These are phyloP conservation scores for Aspergillus cavernicola DNA, from an alignment of 495 filamentous ascomycete genomes.

Conservation along the genomic window DNA sequence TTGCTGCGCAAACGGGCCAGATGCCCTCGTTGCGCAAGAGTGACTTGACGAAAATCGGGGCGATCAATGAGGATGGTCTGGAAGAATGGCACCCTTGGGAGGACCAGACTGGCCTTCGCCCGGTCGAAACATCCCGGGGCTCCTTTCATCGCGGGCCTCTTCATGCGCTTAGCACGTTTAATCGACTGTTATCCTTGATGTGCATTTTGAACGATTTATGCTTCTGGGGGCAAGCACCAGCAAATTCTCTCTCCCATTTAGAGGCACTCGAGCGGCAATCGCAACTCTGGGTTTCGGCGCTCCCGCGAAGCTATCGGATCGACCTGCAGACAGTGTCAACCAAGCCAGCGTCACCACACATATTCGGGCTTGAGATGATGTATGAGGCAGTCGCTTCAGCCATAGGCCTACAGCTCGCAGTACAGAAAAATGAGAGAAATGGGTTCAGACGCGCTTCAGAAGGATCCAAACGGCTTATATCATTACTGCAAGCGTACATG, in stretches of 20 bases:
- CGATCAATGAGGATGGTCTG: slow-evolving; percentile 56
- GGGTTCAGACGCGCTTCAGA: slow-evolving; percentile 25
- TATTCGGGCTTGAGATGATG: slow-evolving; percentile 39
- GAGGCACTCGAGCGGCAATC: slow-evolving; percentile 36
- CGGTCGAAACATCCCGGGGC: slow-evolving; percentile 29
- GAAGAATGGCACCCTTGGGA: slow-evolving; percentile 73
- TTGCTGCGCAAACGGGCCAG: slow-evolving; percentile 49
- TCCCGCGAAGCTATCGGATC: slow-evolving; percentile 35
- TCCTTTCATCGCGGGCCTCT: slow-evolving; percentile 49
- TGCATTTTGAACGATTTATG: slow-evolving; percentile 43
- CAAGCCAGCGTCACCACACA: slow-evolving; percentile 33
- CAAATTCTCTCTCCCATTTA: slow-evolving; percentile 26
- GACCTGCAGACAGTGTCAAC: slow-evolving; percentile 25
- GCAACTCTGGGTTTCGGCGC: slow-evolving; percentile 33
- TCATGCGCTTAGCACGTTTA: slow-evolving; percentile 58
- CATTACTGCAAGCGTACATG: slow-evolving; percentile 34
- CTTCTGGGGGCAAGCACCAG: slow-evolving; percentile 25
- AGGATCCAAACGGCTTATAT: slow-evolving; percentile 31
- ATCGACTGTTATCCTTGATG: slow-evolving; percentile 45
- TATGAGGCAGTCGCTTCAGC: slow-evolving; percentile 32
- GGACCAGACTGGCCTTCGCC: slow-evolving; percentile 35
- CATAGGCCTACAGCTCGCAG: slow-evolving; percentile 29
- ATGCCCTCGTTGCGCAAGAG: slow-evolving; percentile 49
- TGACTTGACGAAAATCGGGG: slow-evolving; percentile 42
- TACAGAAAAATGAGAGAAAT: slow-evolving; percentile 26